Evolutionary conservation across 2,329 filamentous ascomycete genomes (phyloP).

Genomic region (Botryosphaeria dothidea): DNA sequence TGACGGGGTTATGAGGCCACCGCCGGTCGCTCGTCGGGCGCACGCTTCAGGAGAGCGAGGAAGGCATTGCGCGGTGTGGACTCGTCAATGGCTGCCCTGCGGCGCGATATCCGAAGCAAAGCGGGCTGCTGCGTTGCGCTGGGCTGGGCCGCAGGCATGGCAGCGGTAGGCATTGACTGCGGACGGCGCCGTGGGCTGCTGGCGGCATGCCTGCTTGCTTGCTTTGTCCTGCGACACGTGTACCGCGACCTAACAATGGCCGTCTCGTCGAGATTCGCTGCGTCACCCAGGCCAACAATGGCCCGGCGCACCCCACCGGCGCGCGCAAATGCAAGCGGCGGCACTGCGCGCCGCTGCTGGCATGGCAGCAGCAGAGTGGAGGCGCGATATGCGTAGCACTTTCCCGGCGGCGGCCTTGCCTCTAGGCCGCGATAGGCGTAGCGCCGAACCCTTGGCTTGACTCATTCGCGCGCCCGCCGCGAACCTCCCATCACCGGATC

Average conservation of each 20-base stretch:
- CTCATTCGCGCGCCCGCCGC: slow-evolving; percentile 6
- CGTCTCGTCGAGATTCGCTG: slow-evolving; percentile 16
- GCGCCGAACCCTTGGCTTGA: slow-evolving; percentile 15
- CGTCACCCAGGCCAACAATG: slow-evolving; percentile 10
- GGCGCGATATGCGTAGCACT: slow-evolving; percentile 13
- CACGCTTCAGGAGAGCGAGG: neutral
- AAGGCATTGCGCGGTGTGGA: neutral
- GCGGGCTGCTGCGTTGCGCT: neutral
- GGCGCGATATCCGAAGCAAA: slow-evolving; percentile 8
- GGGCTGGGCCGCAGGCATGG: neutral
- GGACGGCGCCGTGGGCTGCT: neutral
- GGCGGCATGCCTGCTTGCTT: neutral
- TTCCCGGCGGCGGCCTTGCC: neutral
- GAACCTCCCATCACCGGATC: slow-evolving; percentile 9
- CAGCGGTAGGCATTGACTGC: slow-evolving; percentile 7
- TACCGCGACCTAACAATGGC: slow-evolving; percentile 1
- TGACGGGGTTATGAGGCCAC: neutral
- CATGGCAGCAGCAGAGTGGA: neutral
- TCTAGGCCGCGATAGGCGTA: slow-evolving; percentile 10
- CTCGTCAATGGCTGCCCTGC: slow-evolving; percentile 20
- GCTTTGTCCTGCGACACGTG: slow-evolving; percentile 18
- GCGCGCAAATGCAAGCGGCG: neutral
- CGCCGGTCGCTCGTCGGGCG: slow-evolving; percentile 10
- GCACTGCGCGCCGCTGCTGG: neutral
- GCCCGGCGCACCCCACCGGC: slow-evolving; percentile 1